Base-by-base conservation (phyloP, 129 eudicot genomes). In the Logfia minima region DNA sequence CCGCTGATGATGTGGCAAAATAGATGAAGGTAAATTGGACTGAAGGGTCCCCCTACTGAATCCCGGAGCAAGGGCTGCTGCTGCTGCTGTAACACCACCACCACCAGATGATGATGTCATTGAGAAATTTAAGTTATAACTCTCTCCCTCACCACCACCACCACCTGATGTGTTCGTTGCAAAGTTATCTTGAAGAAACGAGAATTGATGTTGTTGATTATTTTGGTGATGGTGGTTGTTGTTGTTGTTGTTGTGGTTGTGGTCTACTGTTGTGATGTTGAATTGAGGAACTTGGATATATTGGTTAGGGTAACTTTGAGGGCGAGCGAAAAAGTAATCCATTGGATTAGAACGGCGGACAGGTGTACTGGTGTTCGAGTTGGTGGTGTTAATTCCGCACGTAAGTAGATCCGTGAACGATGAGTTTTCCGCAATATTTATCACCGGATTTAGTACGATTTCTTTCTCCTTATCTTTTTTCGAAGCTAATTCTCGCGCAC, bases 11-110 rank as follows among this genome's bases (percentile, higher is more conserved):
- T 70, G 92, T 73, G 51, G 89, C 70, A 81, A 68, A 68, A 74
- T 51, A 21, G 84, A 43, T 2, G 80, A 75, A 29, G 70, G 84
- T 68, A 81, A 90, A 90, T 93, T 93, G 98, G 98, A 93, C 98
- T 93, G 98, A 93, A 93, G 98, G 98, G 98, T 93, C 97, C 98
- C 98, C 98, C 98, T 87, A 81, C 86, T 90, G 90, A 68, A 85
- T 80, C 92, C 95, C 39, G 84, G 71, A 85, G 89, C 91, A 70
- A 87, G 83, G 83, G 75, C 45, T 48, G 55, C 55, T 48, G 18
- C 53, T 41, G 51, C 51, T 53, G 60, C 4, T 53, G 60, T 19
- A 18, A 56, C 63, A 58, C 23, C 63, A 58, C 26, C 26, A 21
- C 91, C 80, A 55, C 86, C 81, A 7, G 86, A 82, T 8, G 83